Evolutionary conservation across 257 asterid species (phyloP).

Genomic region (Perilla frutescens): DNA sequence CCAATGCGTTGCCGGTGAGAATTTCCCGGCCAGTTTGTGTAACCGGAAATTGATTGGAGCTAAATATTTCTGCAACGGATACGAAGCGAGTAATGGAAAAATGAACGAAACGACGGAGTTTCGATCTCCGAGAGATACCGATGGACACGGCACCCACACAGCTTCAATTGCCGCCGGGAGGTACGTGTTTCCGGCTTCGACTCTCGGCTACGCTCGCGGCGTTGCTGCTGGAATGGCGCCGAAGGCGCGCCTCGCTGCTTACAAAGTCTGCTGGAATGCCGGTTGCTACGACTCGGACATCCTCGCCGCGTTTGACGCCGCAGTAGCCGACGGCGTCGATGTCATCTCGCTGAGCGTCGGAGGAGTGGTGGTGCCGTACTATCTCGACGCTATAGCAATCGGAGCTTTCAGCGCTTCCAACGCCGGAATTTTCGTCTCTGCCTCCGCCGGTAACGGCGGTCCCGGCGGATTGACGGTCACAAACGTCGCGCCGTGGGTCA

Average conservation of each 20-base stretch:
- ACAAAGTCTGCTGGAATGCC: constrained; percentile 85
- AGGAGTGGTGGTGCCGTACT: constrained; percentile 84
- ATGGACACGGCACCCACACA: constrained; percentile 96
- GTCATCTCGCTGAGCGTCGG: constrained; percentile 87
- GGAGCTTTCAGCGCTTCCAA: constrained; percentile 77
- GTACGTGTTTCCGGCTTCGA: constrained; percentile 81
- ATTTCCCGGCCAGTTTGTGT: constrained; percentile 61
- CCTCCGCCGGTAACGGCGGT: constrained; percentile 93
- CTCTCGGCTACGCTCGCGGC: constrained; percentile 87
- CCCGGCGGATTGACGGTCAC: constrained; percentile 86
- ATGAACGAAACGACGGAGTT: constrained; percentile 74
- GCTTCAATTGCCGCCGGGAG: constrained; percentile 98
- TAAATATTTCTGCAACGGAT: constrained; percentile 62
- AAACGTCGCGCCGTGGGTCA: constrained; percentile 91
- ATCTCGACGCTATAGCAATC: constrained; percentile 80
- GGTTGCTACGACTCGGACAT: constrained; percentile 94
- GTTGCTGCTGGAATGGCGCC: constrained; percentile 98
- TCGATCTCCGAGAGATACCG: constrained; percentile 82
- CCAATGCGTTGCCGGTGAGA: constrained; percentile 54
- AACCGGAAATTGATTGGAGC: constrained; percentile 90
- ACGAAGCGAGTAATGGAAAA: constrained; percentile 75
- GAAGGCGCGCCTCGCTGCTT: constrained; percentile 84
- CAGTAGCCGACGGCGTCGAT: constrained; percentile 88
- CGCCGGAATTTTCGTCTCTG: constrained; percentile 79
- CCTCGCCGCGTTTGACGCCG: constrained; percentile 86